Evolutionary conservation across 2,329 filamentous ascomycete genomes (phyloP), one percentile per base, ranked within the genome.

Genomic region (Sodiomyces alkalinus): DNA sequence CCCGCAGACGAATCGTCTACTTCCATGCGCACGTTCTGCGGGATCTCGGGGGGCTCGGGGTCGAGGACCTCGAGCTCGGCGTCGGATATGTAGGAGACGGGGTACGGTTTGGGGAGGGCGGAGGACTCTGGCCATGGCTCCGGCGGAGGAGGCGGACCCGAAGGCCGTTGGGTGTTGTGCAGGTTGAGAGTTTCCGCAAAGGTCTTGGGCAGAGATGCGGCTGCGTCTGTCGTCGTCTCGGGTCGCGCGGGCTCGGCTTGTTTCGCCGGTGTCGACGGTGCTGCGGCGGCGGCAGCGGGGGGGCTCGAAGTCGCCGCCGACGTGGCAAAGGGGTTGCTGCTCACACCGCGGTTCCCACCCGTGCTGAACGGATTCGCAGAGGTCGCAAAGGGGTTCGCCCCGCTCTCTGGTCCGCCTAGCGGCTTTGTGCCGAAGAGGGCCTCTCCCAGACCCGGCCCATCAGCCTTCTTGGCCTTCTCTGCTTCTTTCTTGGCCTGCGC

Each of bases 31-130:
- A 61, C 53, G 32, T 67, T 59, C 10, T 57, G 57, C 34, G 59
- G 61, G 19, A 64, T 63, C 23, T 66, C 64, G 17, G 54, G 52
- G 0, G 67, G 64, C 3, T 47, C 60, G 42, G 39, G 73, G 36
- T 82, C 81, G 16, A 96, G 68, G 4, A 79, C 80, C 52, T 98
- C 90, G 54, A 82, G 92, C 45, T 93, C 87, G 28, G 87, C 87
- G 41, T 96, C 90, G 28, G 77, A 64, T 24, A 87, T 72, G 57
- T 83, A 81, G 46, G 78, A 80, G 17, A 68, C 57, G 1, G 82
- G 78, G 52, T 86, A 96, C 0, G 83, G 61, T 2, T 60, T 35
- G 0, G 82, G 80, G 39, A 80, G 76, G 0, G 64, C 54, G 2
- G 70, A 61, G 21, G 62, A 55, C 9, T 64, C 47, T 1, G 87